Conservation (phyloP, 208 protist species). For the Leishmania braziliensis region DNA sequence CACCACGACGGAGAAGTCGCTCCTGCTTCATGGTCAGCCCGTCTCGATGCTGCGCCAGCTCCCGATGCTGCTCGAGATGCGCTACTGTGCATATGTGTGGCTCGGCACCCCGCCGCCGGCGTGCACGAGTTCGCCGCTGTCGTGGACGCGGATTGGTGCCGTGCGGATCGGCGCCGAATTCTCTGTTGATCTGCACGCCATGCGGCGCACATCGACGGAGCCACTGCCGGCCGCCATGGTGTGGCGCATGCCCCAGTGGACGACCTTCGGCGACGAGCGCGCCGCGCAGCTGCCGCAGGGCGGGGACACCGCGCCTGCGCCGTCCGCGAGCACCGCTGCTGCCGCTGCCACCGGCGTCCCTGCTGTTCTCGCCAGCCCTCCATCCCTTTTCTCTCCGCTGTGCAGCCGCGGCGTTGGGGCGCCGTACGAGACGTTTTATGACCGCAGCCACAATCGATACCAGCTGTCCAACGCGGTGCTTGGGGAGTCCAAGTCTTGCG, state of each 20-base stretch:
- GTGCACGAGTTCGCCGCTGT: neutral
- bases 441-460: conserved; percentile 46
- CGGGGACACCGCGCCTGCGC: neutral
- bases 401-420: too few relatives aligned
- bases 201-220: neutral
- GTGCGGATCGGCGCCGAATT: neutral
- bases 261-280: conserved; percentile 8
- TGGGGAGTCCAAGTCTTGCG: conserved; percentile 47
- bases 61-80: conserved; percentile 15
- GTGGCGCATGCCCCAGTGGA: conserved; percentile 22
- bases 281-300: neutral
- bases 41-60: conserved; percentile 15
- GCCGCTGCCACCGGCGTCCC: neutral
- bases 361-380: neutral
- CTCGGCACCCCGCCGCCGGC: conserved; percentile 7
- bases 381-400: neutral
- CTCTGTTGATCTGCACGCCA: conserved; percentile 1
- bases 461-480: conserved; percentile 49
- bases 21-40: conserved; percentile 11
- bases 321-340: neutral
- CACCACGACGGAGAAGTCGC: conserved; percentile 14
- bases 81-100: conserved; percentile 20
- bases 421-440: conserved; percentile 33
- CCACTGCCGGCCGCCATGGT: neutral
- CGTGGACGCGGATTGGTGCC: conserved; percentile 2